Evolutionary conservation across 2,329 filamentous ascomycete species (phyloP).

Genomic region (Penicillium digitatum): DNA sequence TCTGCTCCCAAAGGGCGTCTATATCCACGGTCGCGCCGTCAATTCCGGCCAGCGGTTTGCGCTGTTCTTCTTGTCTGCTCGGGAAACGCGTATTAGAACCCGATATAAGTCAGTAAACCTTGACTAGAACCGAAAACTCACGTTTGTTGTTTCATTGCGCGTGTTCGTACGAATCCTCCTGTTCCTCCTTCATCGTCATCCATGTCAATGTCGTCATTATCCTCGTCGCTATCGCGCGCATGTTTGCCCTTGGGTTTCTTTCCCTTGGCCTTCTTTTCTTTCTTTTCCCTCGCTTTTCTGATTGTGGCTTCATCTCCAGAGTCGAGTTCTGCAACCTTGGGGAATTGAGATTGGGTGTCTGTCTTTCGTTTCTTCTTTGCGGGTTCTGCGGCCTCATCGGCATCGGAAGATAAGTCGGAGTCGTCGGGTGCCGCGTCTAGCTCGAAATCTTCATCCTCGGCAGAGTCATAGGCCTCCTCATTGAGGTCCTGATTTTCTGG

Average conservation of each 20-base stretch:
- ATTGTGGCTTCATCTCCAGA: conserved; percentile 58
- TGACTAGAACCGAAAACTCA: conserved; percentile 22
- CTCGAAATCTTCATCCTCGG: conserved; percentile 40
- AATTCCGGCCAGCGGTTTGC: conserved; percentile 46
- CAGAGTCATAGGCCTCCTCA: conserved; percentile 38
- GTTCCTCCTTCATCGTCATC: conserved; percentile 45
- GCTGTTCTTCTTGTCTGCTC: conserved; percentile 46
- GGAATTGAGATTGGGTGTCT: conserved; percentile 21
- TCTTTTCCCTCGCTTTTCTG: conserved; percentile 43
- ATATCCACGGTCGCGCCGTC: conserved; percentile 55
- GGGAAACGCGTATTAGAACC: conserved; percentile 3
- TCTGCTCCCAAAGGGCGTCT: conserved; percentile 52
- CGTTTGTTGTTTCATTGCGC: conserved; percentile 51
- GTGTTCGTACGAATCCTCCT: conserved; percentile 52
- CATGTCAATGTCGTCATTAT: conserved; percentile 39
- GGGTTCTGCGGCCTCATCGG: conserved; percentile 30
- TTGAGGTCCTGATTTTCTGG: conserved; percentile 25
- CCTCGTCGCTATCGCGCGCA: conserved; percentile 27
- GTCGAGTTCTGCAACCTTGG: conserved; percentile 44
- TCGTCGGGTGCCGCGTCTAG: conserved; percentile 34
- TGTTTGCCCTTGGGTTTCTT: conserved; percentile 30
- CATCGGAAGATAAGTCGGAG: conserved; percentile 33
- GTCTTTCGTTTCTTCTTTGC: conserved; percentile 41
- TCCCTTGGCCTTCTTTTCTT: conserved; percentile 39
- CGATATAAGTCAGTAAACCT: background rate